Base-by-base conservation (phyloP, 1,284 basidiomycete genomes). In the Leccinum fallax region DNA sequence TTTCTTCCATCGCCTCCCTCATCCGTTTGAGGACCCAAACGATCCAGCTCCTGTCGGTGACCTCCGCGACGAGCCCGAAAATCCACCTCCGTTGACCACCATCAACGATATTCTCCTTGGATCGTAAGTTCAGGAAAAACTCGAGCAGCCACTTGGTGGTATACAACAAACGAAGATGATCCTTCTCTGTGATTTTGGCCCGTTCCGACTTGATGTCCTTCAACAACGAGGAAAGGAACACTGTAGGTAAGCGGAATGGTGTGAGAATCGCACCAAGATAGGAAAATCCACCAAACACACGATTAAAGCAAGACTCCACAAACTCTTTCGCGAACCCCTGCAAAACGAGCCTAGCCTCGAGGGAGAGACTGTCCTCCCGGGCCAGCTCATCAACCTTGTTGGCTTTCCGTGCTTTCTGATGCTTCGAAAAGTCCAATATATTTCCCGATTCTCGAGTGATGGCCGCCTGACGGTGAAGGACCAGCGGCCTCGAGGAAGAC, bases 181-280 rank as follows among this genome's bases (percentile, higher is more conserved):
- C 95, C 66, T 94, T 93, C 69, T 95, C 93, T 1, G 90, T 89
- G 61, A 97, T 89, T 75, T 96, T 96, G 34, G 88, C 83, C 26
- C 94, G 83, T 74, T 98, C 95, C 66, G 93, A 92, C 63, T 90
- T 87, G 73, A 98, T 97, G 71, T 98, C 95, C 74, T 92, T 95
- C 60, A 97, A 77, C n/a, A 97, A 79, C 1, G 87, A 88, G 3
- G 85, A 79, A 59, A 97, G 84, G 76, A 97, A 95, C 28, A 87
- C 94, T 97, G 72, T 28, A 57, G 13, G 19, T 46, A 56, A 61
- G 51, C 34, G 13, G 53, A 59, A 36, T 57, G n/a, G 36, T 54
- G 55, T 65, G 34, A 67, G 64, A 64, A 66, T 48, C 49, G 46
- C 21, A 55, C 24, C 46, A 21, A 40, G 57, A 53, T 59, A 53